Conservation (phyloP, 2,329 filamentous ascomycete genomes). For the Colletotrichum cordylinicola region DNA sequence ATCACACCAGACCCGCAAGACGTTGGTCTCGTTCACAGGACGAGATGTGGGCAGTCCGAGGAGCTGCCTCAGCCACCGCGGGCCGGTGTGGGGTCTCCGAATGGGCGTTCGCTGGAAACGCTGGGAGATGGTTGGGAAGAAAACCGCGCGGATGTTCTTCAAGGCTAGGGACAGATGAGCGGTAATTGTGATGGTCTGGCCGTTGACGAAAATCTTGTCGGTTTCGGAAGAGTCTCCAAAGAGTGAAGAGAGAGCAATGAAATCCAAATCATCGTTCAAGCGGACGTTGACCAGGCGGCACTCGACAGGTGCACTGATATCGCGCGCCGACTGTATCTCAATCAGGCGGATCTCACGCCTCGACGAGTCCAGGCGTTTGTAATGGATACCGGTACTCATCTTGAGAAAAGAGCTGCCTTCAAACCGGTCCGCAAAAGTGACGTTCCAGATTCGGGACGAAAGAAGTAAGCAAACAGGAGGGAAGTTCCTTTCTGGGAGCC, state of each 20-base stretch:
- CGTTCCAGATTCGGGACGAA: not conserved
- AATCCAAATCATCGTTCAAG: conserved; percentile 30
- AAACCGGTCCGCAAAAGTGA: not conserved
- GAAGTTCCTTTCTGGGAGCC: not conserved
- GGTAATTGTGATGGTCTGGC: conserved; percentile 30
- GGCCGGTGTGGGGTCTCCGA: conserved; percentile 19
- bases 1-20: conserved; percentile 36
- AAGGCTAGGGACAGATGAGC: conserved; percentile 34
- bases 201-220: conserved; percentile 34
- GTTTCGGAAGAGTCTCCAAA: conserved; percentile 32
- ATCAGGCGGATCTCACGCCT: conserved; percentile 36
- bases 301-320: conserved; percentile 32
- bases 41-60: conserved; percentile 21
- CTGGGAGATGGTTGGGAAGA: conserved; percentile 30
- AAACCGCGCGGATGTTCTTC: conserved; percentile 36
- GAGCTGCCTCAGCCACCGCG: conserved; percentile 24
- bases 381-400: conserved; percentile 11
- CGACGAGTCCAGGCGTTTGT: conserved; percentile 26
- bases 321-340: conserved; percentile 34
- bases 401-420: not conserved
- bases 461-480: not conserved
- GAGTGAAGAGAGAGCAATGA: conserved; percentile 35
- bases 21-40: not conserved
- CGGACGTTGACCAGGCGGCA: conserved; percentile 36
- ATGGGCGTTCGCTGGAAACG: conserved; percentile 23